Evolutionary conservation across 2,329 filamentous ascomycete genomes (phyloP).

Genomic region (Hypoxylon sp.): DNA sequence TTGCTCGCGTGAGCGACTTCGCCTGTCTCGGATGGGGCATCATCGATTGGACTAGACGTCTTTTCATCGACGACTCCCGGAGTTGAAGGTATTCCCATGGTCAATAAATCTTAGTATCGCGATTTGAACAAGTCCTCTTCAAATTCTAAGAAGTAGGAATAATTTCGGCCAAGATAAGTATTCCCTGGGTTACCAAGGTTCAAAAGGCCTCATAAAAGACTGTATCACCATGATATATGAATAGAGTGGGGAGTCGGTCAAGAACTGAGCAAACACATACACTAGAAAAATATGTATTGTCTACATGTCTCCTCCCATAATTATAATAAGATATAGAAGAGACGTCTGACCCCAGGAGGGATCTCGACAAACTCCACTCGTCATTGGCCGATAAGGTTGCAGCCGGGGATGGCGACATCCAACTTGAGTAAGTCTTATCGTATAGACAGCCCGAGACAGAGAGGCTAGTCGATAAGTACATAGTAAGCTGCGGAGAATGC

Average conservation of each 20-base stretch:
- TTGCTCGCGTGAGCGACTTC: slow-evolving; percentile 33
- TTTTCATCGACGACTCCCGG: slow-evolving; percentile 17
- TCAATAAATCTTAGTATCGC: too few species aligned
- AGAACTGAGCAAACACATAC: too few species aligned
- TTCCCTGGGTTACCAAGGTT: too few species aligned
- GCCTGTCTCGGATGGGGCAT: slow-evolving; percentile 12
- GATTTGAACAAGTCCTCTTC: background rate
- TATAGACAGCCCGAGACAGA: background rate
- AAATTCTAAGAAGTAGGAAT: too few species aligned
- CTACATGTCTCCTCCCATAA: too few species aligned
- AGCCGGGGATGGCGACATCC: slow-evolving; percentile 24
- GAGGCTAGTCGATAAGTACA: slow-evolving; percentile 3
- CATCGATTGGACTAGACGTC: slow-evolving; percentile 13
- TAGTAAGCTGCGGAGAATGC: slow-evolving; percentile 14
- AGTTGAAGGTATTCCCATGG: slow-evolving; percentile 10
- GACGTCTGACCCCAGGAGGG: background rate
- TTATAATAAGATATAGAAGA: too few species aligned
- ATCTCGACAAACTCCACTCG: background rate
- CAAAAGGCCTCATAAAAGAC: too few species aligned
- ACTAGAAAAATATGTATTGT: too few species aligned
- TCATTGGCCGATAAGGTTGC: slow-evolving; percentile 29
- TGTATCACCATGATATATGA: too few species aligned
- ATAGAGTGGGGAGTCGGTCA: too few species aligned
- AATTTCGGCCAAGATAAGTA: too few species aligned
- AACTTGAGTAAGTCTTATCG: slow-evolving; percentile 26